These are phyloP conservation scores for Globisporangium iwayamae DNA, from an alignment of 352 stramenopile species.

Conservation along the genomic window DNA sequence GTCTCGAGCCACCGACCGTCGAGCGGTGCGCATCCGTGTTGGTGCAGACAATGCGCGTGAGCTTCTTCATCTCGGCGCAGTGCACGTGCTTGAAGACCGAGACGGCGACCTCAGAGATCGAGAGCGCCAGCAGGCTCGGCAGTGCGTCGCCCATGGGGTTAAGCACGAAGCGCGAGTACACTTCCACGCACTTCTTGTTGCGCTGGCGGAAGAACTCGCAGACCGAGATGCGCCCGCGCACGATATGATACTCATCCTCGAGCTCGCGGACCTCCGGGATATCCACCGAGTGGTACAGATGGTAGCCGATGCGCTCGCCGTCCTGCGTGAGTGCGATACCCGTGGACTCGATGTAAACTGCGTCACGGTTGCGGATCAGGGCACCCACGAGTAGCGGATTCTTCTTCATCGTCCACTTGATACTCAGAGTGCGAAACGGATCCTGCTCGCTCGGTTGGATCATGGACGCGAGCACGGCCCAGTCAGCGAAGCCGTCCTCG, in stretches of 20 bases:
- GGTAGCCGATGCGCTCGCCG: slow-evolving; percentile 51
- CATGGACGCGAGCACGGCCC: slow-evolving; percentile 35
- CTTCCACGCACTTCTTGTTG: slow-evolving; percentile 24
- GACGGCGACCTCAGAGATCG: background rate
- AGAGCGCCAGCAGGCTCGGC: background rate
- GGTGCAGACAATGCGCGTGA: slow-evolving; percentile 14
- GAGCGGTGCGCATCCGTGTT: no score
- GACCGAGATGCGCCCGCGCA: slow-evolving; percentile 40
- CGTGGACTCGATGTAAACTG: slow-evolving; percentile 51
- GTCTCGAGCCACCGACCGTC: background rate
- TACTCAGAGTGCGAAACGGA: slow-evolving; percentile 36
- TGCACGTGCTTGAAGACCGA: slow-evolving; percentile 9
- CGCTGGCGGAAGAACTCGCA: slow-evolving; percentile 35
- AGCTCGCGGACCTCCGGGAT: slow-evolving; percentile 34
- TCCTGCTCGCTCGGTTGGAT: slow-evolving; percentile 29
- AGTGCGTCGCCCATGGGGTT: no score
- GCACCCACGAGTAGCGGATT: slow-evolving; percentile 28
- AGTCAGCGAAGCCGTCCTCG: slow-evolving; percentile 40
- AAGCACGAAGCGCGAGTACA: slow-evolving; percentile 13
- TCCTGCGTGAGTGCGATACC: slow-evolving; percentile 31
- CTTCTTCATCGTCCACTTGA: slow-evolving; percentile 58
- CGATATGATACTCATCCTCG: slow-evolving; percentile 21
- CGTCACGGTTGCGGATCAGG: slow-evolving; percentile 55
- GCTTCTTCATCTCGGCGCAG: slow-evolving; percentile 45
- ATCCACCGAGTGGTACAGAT: slow-evolving; percentile 43